Evolutionary conservation across 2,329 filamentous ascomycete species (phyloP).

Genomic region (Arthrobotrys sinensis): DNA sequence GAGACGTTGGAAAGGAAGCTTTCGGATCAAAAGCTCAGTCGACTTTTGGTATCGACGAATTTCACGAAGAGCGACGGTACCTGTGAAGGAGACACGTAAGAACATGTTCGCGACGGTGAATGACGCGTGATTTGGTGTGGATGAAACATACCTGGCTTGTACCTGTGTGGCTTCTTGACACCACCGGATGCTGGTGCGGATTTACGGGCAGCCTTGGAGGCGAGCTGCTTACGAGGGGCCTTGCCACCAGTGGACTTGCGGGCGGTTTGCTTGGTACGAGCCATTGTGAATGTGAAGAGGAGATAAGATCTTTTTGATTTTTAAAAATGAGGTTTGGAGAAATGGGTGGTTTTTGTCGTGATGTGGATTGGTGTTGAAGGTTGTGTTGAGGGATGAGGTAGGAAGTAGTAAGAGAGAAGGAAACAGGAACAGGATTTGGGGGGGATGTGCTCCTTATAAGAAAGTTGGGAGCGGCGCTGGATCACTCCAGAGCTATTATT

Average conservation of each 20-base stretch:
- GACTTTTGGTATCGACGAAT: slow-evolving; percentile 99
- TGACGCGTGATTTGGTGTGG: slow-evolving; percentile 76
- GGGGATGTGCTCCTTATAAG: slow-evolving; percentile 66
- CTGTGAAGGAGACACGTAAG: slow-evolving; percentile 72
- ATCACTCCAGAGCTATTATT: slow-evolving; percentile 46
- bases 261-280: slow-evolving; percentile 70
- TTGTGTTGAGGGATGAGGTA: slow-evolving; percentile 61
- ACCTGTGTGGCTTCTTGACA: slow-evolving; percentile 93
- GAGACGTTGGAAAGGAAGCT: slow-evolving; percentile 97
- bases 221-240: slow-evolving; percentile 93
- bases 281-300: slow-evolving; percentile 64
- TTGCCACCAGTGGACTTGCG: slow-evolving; percentile 86
- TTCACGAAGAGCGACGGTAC: slow-evolving; percentile 95
- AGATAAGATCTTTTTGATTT: slow-evolving; percentile 21
- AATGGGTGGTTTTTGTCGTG: slow-evolving; percentile 62
- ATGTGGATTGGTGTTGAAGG: slow-evolving; percentile 13
- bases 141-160: slow-evolving; percentile 80
- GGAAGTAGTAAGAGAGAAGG: slow-evolving; percentile 51
- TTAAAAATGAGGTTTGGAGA: slow-evolving; percentile 41
- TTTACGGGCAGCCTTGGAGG: slow-evolving; percentile 99
- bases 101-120: slow-evolving; percentile 83
- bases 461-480: slow-evolving; percentile 49
- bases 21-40: slow-evolving; percentile 94
- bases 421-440: slow-evolving; percentile 55
- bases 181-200: slow-evolving; percentile 90